Base-by-base conservation (phyloP, 768 basidiomycete genomes). In the Amanita pseudoporphyria region DNA sequence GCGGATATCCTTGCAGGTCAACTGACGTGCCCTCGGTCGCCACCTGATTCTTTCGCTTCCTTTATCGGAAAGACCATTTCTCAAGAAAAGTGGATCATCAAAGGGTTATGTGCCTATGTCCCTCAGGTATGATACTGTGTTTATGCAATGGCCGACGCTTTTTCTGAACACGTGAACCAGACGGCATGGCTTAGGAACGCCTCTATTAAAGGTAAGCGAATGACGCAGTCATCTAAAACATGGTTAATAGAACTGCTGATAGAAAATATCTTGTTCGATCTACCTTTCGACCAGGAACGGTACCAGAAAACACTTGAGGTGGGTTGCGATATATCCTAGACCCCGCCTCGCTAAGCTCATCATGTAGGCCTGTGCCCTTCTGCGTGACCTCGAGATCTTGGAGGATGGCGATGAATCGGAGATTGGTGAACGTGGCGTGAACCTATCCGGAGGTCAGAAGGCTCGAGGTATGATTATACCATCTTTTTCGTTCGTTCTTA, bases 381-480 rank as follows among this genome's bases (percentile, higher is more conserved):
- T 82, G 18, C 77, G 71, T 49, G 89, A 93, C 58, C 70, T 93
- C 30, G 77, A 81, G 44, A 89, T 92, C 49, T 69, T 93, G 13
- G 90, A 92, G 60, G 89, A 92, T 57, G 87, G 89, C 1, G 89
- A 92, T 56, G 82, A 87, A 56, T 81, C 87, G 0, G 89, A 92
- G 63, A 90, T 91, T 48, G 88, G 88, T 16, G 88, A 91, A 68
- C 81, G 86, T 28, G 88, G 88, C 21, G 68, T 76, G 9, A 76
- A 74, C 53, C 61, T 77, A 14, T 74, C 73, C 9, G 81, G 81
- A 43, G 81, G 81, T 38, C 81, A 83, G 57, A 83, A 82, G 53
- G 81, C 81, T 49, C 68, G 80, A 69, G 78, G 83, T 82, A 49
- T 5, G 61, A 40, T 14, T 21, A 30, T 12, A 36, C 26, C 13